Evolutionary conservation across 2,329 filamentous ascomycete species (phyloP).

Genomic region (Botrytis deweyae): DNA sequence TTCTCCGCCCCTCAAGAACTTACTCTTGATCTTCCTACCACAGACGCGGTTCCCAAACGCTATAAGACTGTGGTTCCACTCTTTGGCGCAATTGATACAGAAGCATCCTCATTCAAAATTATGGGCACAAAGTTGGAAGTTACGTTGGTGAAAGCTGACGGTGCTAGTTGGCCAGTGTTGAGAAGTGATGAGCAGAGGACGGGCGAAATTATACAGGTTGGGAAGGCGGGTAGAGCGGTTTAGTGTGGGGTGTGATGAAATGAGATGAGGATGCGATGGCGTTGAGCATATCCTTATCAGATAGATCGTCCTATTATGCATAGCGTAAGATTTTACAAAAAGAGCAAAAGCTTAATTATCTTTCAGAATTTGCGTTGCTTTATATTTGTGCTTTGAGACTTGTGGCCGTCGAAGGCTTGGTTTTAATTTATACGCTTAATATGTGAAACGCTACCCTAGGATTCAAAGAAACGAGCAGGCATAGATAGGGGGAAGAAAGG

Average conservation of each 20-base stretch:
- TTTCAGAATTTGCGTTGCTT: neutral
- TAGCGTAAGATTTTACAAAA: neutral
- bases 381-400: neutral
- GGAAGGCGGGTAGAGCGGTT: slow-evolving; percentile 60
- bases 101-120: slow-evolving; percentile 62
- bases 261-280: neutral
- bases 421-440: neutral
- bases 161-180: slow-evolving; percentile 65
- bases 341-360: neutral
- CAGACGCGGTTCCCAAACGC: slow-evolving; percentile 71
- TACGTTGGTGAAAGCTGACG: slow-evolving; percentile 62
- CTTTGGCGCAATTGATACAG: slow-evolving; percentile 71
- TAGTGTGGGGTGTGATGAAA: neutral
- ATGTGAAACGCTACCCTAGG: neutral
- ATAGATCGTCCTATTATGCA: slow-evolving; percentile 5
- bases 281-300: neutral
- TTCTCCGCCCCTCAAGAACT: slow-evolving; percentile 63
- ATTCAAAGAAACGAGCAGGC: neutral
- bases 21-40: slow-evolving; percentile 79
- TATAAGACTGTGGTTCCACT: slow-evolving; percentile 73
- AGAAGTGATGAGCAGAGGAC: slow-evolving; percentile 63
- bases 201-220: slow-evolving; percentile 86
- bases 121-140: slow-evolving; percentile 72
- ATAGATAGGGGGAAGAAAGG: neutral
- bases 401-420: neutral